Base-by-base conservation (phyloP, 2,329 filamentous ascomycete species). In the Aureobasidium lini region DNA sequence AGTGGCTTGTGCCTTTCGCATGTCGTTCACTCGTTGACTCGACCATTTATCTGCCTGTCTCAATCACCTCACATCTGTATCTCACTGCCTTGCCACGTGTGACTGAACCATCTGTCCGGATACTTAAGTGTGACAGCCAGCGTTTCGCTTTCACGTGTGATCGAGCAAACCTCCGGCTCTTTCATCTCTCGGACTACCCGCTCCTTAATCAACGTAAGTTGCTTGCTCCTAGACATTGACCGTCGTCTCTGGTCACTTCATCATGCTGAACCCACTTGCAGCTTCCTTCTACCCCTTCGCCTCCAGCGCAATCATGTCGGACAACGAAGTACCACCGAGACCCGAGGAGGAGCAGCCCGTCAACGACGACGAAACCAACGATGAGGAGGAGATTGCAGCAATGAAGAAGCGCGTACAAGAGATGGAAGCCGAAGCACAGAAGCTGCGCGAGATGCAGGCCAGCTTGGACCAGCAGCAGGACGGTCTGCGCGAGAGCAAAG, bases 401-500 rank as follows among this genome's bases (percentile, higher is more conserved):
- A 80, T 80, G 78, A 79, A 79, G 70, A 76, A 77, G 69, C 77
- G 77, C 66, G 77, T 80, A 23, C 74, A 78, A 67, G 77, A 79
- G 67, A 80, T 87, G 65, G 78, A 84, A 60, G 78, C 85, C 23
- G 83, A 87, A 66, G 81, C 77, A 1, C 72, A 75, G 6, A 80
- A 80, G 65, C 75, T 86, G 8, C 79, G 79, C 32, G 75, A 77
- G 8, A 78, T 84, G 76, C 79, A 83, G 46, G 79, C 78, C 15
- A 80, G 67, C 57, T 82, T 97, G 63, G 93, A 97, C 72, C 86
- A 92, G 71, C 88, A 94, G 69, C 86, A 85, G 63, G 86, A 90
- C 64, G 89, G 89, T 67, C 81, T 94, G 62, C 84, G 88, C 65
- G 94, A 97, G 72, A 91, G 92, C 77, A 95, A 95, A 76, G 92